Evolutionary conservation across 2,329 filamentous ascomycete species (phyloP), one percentile per base, ranked within the genome.

Genomic region (Fusarium sp.): DNA sequence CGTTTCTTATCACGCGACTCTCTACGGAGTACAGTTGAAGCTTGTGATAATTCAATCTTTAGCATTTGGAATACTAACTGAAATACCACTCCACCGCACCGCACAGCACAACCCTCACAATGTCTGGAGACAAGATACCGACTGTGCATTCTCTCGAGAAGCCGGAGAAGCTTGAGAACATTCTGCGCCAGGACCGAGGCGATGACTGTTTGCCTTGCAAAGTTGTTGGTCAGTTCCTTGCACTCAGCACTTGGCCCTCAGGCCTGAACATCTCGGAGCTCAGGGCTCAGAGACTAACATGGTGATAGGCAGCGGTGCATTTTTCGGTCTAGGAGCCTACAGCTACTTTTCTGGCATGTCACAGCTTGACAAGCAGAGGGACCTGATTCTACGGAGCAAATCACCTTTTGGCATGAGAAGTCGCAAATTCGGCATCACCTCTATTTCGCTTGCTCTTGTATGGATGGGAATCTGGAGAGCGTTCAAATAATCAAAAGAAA

Each of bases 261-360:
- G 30, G 33, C 33, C 41, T 33, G 37, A 40, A 50, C 23, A 47
- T 39, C 40, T 60, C 47, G 39, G 55, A 39, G 44, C 37, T 60
- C 47, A 27, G 55, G 33, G 44, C 37, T 54, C 52, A 37, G 35
- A 52, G 45, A 39, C 72, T 73, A 57, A 72, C 58, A 50, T 49
- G 35, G 27, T 37, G 22, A 56, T 71, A 94, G 92, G 92, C 44
- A 90, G 91, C 74, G 85, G 88, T 39, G 90, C 92, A 1, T 93
- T 96, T 67, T 82, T 93, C 56, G 91, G 90, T 2, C 86, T 95
- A 17, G 92, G 89, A 5, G 88, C 84, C 2, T 96, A 94, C 79
- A 94, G 89, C 78, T 94, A 94, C 79, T 82, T 88, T 64, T 92
- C 90, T 4, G 92, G 92, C 59, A 90, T 89, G 78, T 82, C 83